phyloP scores from a whole-genome alignment of 23 red algal genomes.

The Cyanidioschyzon merolae region DNA sequence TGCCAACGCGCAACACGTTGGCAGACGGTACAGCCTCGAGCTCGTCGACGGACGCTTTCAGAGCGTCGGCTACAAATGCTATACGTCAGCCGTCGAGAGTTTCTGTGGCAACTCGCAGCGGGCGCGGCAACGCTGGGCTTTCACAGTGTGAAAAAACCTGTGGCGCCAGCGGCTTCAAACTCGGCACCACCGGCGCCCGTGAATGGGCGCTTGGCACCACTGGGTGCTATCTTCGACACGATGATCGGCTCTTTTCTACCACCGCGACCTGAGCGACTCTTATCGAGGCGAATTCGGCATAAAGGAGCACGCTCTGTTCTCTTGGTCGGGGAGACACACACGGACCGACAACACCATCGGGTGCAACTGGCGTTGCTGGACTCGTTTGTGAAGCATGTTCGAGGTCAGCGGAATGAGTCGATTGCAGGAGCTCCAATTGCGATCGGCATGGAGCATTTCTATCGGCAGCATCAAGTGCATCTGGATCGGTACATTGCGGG shows the following conservation, averaged over 20 bases:
- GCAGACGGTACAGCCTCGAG: too few species aligned
- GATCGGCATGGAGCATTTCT: constrained; percentile 83
- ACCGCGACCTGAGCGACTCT: constrained; percentile 6
- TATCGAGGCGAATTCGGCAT: background rate
- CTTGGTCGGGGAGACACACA: constrained; percentile 26
- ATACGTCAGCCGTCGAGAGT: background rate
- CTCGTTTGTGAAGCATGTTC: background rate
- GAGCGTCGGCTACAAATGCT: too few species aligned
- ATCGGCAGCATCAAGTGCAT: constrained; percentile 39
- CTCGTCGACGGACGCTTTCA: too few species aligned
- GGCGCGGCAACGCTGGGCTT: background rate
- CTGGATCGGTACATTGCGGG: constrained; percentile 55
- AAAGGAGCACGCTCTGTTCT: background rate
- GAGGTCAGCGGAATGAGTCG: constrained; percentile 2
- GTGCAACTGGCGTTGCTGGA: constrained; percentile 16
- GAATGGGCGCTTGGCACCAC: background rate
- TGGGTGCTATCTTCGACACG: constrained; percentile 30
- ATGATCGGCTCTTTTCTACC: constrained; percentile 28
- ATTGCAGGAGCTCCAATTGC: constrained; percentile 13
- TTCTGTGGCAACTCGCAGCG: background rate
- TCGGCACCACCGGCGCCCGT: background rate
- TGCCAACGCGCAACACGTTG: too few species aligned
- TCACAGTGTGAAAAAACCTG: background rate
- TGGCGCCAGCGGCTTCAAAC: background rate
- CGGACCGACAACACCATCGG: constrained; percentile 18